Base-by-base conservation (phyloP, 371 early-diverging fungal genomes). In the Syncephalastrum monosporum region DNA sequence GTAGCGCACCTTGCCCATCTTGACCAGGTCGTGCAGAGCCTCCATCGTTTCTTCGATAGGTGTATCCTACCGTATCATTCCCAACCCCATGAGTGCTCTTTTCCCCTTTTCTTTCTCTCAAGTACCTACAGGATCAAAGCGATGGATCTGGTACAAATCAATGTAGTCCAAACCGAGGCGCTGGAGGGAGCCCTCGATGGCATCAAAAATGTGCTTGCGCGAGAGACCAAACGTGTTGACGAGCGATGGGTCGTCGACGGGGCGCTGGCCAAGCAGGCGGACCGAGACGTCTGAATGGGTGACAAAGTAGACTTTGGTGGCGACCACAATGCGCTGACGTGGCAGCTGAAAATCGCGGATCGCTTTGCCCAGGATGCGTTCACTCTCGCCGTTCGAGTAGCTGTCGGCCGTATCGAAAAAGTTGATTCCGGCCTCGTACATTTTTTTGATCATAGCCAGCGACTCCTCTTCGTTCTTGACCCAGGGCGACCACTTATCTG, bases 141-240 rank as follows among this genome's bases (percentile, higher is more conserved):
- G 69, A 53, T 76, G 71, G 38, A 88, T 77, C 21, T 85, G 72
- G 47, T 83, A 82, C 25, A 88, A 60, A 58, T 87, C 86, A 49
- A 87, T 59, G 50, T 87, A 86, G 16, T 84, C 83, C 15, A 72
- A 42, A 25, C 65, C 73, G 47, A 81, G 60, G 16, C 83, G 64
- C 48, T 72, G 52, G 8, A 83, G 60, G n/a, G 75, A 75, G 8
- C 59, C 81, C 13, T 82, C 74, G 13, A 76, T 59, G 19, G 79
- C 65, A 49, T 74, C 77, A 48, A 79, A 68, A 12, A 82, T 68
- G 55, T 76, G 72, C 56, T 82, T 81, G 21, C 82, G 63, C 8
- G 77, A 74, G 6, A 75, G 53, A 8, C 82, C 82, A 67, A 50
- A 42, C 3, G 54, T 23, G 38, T 68, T 81, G n/a, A 63, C 53